A percentile compares a stretch with the other conserved stretches of the same genome.
Conservation (phyloP, 2,329 filamentous ascomycete genomes). For the Calycina herbarum region DNA sequence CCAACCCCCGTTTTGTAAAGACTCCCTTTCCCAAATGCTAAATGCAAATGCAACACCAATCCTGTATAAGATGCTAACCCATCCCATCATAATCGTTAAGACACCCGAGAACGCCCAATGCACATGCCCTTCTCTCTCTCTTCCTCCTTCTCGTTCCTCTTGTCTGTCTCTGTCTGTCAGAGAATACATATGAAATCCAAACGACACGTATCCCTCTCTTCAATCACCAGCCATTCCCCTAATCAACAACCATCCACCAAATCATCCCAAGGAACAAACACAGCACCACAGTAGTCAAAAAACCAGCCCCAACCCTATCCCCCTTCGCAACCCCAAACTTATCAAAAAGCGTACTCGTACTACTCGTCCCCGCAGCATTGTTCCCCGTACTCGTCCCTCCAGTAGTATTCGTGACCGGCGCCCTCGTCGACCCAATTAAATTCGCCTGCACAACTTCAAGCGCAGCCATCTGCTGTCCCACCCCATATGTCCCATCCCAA, state of each 20-base stretch:
- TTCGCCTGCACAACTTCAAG: constrained; percentile 65
- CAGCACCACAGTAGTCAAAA: constrained; percentile 59
- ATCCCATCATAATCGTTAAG: too few relatives aligned
- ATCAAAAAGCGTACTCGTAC: neutral
- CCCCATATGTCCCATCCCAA: constrained; percentile 60
- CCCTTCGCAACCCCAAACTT: constrained; percentile 43
- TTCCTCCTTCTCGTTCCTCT: neutral
- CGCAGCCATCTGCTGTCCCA: constrained; percentile 70
- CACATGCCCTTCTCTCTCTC: too few relatives aligned
- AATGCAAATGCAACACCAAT: too few relatives aligned
- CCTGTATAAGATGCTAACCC: too few relatives aligned
- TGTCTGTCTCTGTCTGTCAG: too few relatives aligned
- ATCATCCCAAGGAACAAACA: constrained; percentile 52
- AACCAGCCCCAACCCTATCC: constrained; percentile 68
- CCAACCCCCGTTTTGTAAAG: too few relatives aligned
- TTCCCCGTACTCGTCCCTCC: constrained; percentile 58
- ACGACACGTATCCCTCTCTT: neutral
- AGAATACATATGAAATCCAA: too few relatives aligned
- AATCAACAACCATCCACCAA: constrained; percentile 49
- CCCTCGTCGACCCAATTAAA: constrained; percentile 48
- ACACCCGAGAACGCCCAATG: too few relatives aligned
- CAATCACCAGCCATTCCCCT: neutral
- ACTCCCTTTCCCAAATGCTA: too few relatives aligned
- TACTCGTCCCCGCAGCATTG: constrained; percentile 29
- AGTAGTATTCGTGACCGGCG: constrained; percentile 49